A percentile compares a stretch with the other conserved stretches of the same genome.
phyloP scores from a whole-genome alignment of 306 rosid species.

The Mimosa bimucronata region DNA sequence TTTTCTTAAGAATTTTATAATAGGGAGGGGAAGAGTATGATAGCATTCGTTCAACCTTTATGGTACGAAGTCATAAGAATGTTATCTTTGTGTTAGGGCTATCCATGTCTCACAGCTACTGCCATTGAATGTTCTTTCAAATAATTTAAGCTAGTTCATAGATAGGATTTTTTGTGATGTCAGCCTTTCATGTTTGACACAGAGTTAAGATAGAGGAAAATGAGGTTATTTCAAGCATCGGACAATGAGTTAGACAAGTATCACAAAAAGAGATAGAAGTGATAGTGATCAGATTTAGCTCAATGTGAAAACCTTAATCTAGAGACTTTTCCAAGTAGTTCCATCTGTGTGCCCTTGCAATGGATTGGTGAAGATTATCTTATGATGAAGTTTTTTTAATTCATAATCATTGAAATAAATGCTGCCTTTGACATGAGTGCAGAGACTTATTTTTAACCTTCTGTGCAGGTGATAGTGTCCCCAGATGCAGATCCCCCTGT shows the following conservation, averaged over 20 bases:
- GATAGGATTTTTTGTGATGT: neutral
- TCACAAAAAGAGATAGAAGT: neutral
- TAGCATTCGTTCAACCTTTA: neutral
- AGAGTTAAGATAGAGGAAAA: neutral
- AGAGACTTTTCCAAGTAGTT: conserved; percentile 25
- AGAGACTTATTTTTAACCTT: conserved; percentile 15
- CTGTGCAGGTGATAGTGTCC: conserved; percentile 79
- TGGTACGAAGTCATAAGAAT: neutral
- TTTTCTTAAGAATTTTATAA: neutral
- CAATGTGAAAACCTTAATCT: neutral
- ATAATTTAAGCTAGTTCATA: neutral
- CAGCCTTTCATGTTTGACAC: conserved; percentile 13
- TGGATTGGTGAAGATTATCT: neutral
- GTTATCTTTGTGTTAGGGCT: neutral
- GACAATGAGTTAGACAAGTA: neutral
- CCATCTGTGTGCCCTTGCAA: neutral
- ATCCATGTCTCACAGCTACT: neutral
- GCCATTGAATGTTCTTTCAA: neutral
- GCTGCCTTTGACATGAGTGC: conserved; percentile 15
- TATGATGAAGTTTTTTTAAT: neutral
- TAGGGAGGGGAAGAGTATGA: neutral
- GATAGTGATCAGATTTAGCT: neutral
- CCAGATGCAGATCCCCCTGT: conserved; percentile 98
- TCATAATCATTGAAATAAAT: conserved; percentile 11
- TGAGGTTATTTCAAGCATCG: conserved; percentile 4